Evolutionary conservation across 192 early-diverging fungal species (phyloP).

Genomic region (Coemansia sp.): DNA sequence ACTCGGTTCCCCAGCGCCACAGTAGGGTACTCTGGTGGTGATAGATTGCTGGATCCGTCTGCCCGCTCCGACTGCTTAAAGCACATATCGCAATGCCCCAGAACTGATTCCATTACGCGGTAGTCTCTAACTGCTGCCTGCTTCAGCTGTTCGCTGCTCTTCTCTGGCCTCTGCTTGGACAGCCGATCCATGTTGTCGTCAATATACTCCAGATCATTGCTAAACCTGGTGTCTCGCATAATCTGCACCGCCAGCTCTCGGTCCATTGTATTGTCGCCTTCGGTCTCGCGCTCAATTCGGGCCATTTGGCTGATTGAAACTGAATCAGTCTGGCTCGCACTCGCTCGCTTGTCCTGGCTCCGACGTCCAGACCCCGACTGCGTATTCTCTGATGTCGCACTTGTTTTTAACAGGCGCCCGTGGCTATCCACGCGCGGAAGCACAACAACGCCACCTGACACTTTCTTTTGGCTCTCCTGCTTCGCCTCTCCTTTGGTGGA

Average conservation of each 20-base stretch:
- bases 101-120: slow-evolving; percentile 56
- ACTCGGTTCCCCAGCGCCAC: slow-evolving; percentile 71
- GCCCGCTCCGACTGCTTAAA: slow-evolving; percentile 52
- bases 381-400: not conserved
- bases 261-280: slow-evolving; percentile 18
- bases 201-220: slow-evolving; percentile 82
- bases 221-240: slow-evolving; percentile 39
- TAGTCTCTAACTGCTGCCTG: slow-evolving; percentile 65
- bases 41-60: slow-evolving; percentile 44
- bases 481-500: not conserved
- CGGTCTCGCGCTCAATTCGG: slow-evolving; percentile 18
- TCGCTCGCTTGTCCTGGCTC: slow-evolving; percentile 14
- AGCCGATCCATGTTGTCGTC: slow-evolving; percentile 84
- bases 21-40: slow-evolving; percentile 62
- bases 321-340: not conserved
- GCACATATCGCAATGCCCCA: slow-evolving; percentile 64
- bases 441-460: slow-evolving; percentile 19
- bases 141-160: slow-evolving; percentile 62
- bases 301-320: slow-evolving; percentile 24
- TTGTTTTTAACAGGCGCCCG: slow-evolving; percentile 18
- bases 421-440: slow-evolving; percentile 39
- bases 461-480: not conserved
- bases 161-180: slow-evolving; percentile 54
- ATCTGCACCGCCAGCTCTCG: slow-evolving; percentile 25
- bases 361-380: not conserved